Evolutionary conservation across 2,329 filamentous ascomycete species (phyloP), one percentile per base, ranked within the genome.

Genomic region (Sarocladiaceae sp.): DNA sequence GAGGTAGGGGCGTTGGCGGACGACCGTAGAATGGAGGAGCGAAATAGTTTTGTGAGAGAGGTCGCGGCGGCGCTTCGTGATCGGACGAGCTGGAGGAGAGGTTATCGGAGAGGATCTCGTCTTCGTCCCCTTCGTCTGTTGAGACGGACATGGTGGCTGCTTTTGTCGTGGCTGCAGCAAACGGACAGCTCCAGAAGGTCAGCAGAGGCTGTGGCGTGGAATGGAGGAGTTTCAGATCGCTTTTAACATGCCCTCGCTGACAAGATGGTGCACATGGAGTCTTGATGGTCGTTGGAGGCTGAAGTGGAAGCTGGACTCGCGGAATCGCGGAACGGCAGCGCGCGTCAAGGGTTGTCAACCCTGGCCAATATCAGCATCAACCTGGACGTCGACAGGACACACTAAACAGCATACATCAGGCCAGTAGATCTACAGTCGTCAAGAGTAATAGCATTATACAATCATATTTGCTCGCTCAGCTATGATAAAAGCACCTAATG

Each of bases 21-120:
- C 91, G 82, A 51, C 94, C 94, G 72, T 98, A 98, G 72, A 97
- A 97, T 13, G 93, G 93, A 20, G 93, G 93, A 41, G 76, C 76
- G 51, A 80, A 80, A 60, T 74, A 72, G 63, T 78, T 75, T 47
- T 72, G 73, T 40, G 69, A 70, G 16, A 69, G 60, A 10, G 69
- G 70, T 13, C 64, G 70, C 10, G 68, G 69, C 3, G 65, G 65
- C 6, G 63, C 61, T 33, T 63, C 61, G 34, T 63, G 58, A 33
- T 55, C 58, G 5, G 57, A 62, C 2, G 61, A 62, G 46, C 55
- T 56, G n/a, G 50, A 52, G 2, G 56, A 60, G 19, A 59, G 58
- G 39, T 55, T 57, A 43, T 64, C 62, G 9, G 56, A 63, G 45
- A 64, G 54, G 46, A 61, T 63, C 41, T 61, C 53, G 27, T 55